Conservation (phyloP, 2,329 filamentous ascomycete genomes). For the Penicillium sp. region DNA sequence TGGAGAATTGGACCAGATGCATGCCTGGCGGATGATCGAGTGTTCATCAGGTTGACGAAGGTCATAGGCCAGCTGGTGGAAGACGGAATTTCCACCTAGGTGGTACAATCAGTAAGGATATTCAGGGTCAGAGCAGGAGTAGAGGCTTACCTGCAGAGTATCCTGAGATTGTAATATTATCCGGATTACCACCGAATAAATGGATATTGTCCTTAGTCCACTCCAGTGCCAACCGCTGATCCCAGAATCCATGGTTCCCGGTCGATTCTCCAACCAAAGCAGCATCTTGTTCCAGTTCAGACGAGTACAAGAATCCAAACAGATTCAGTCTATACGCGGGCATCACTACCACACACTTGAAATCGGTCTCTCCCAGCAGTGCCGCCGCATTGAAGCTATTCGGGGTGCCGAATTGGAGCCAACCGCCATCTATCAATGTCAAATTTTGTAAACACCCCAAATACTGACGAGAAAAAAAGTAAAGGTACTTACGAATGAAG, state of each 20-base stretch:
- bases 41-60: constrained; percentile 45
- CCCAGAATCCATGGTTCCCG: constrained; percentile 54
- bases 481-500: constrained; percentile 47
- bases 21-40: constrained; percentile 46
- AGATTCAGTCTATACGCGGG: constrained; percentile 54
- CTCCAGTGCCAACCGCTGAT: constrained; percentile 51
- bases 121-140: background rate
- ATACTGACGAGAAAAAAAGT: background rate
- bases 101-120: background rate
- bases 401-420: constrained; percentile 51
- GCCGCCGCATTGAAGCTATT: constrained; percentile 44
- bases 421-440: constrained; percentile 47
- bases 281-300: constrained; percentile 44
- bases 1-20: constrained; percentile 52
- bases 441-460: background rate
- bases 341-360: constrained; percentile 49
- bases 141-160: constrained; percentile 48
- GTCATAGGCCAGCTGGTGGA: constrained; percentile 54
- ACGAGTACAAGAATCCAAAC: constrained; percentile 51
- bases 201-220: constrained; percentile 50
- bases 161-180: constrained; percentile 50
- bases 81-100: constrained; percentile 49
- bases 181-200: constrained; percentile 48
- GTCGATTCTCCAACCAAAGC: constrained; percentile 32
- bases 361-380: constrained; percentile 46